phyloP scores from a whole-genome alignment of 306 rosid genomes.

The Phaseolus lunatus region DNA sequence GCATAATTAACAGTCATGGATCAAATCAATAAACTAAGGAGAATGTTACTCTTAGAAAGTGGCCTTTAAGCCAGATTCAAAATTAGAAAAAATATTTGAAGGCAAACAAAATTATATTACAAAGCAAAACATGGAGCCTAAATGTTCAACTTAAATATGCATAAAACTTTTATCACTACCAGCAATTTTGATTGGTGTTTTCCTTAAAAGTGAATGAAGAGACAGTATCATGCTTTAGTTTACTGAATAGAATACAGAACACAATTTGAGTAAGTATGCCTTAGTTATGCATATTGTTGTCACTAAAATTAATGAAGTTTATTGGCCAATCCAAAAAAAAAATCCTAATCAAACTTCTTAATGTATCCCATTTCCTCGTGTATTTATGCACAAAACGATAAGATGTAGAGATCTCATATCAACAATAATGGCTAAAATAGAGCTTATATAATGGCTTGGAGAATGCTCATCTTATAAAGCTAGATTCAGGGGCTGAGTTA shows the following conservation, averaged over 20 bases:
- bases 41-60: background rate
- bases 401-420: background rate
- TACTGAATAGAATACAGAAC: constrained; percentile 5
- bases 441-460: background rate
- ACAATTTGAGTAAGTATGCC: constrained; percentile 1
- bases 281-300: background rate
- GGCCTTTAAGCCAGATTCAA: no score
- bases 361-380: constrained; percentile 25
- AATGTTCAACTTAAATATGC: constrained; percentile 21
- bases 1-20: constrained; percentile 5
- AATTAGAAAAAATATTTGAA: background rate
- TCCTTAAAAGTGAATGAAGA: constrained; percentile 6
- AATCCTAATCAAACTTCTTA: constrained; percentile 6
- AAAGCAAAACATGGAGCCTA: background rate
- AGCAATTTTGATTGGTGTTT: constrained; percentile 14
- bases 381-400: constrained; percentile 35
- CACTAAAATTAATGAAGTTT: background rate
- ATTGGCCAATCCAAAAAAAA: background rate
- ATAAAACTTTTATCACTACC: background rate
- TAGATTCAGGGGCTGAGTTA: background rate
- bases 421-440: background rate
- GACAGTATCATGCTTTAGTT: constrained; percentile 16
- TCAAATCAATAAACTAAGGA: constrained; percentile 32
- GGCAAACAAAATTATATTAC: background rate
- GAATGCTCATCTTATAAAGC: background rate